Evolutionary conservation across 129 eudicot species (phyloP).

Genomic region (Gnaphalium uliginosum): DNA sequence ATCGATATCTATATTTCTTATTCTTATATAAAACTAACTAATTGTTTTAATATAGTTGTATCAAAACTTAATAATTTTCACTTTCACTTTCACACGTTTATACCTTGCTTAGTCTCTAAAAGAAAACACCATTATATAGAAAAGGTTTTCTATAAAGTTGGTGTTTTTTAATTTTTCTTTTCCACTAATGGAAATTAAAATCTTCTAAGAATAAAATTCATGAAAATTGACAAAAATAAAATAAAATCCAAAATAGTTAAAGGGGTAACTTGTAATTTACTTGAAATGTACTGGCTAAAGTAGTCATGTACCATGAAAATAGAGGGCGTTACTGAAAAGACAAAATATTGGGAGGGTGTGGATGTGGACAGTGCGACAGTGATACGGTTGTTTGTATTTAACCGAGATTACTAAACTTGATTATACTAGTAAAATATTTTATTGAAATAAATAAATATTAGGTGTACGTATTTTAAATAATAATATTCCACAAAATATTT

Average conservation of each 20-base stretch:
- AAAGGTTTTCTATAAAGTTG: no score
- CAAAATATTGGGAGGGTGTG: constrained; percentile 19
- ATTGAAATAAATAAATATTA: constrained; percentile 4
- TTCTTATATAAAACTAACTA: no score
- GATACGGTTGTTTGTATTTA: constrained; percentile 39
- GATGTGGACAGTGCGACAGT: constrained; percentile 39
- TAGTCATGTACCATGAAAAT: constrained; percentile 4
- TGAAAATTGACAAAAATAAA: neutral
- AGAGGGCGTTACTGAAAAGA: constrained; percentile 18
- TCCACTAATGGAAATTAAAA: no score
- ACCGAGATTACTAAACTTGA: constrained; percentile 24
- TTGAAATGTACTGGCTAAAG: neutral
- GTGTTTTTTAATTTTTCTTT: no score
- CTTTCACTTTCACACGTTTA: no score
- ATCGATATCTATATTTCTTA: no score
- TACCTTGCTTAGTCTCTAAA: no score
- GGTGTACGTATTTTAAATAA: constrained; percentile 23
- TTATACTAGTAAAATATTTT: constrained; percentile 16
- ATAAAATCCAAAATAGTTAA: neutral
- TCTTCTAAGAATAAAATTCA: no score
- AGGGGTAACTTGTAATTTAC: neutral
- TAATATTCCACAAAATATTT: constrained; percentile 19
- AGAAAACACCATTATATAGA: no score
- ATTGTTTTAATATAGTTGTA: no score
- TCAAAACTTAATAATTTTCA: no score